These are phyloP conservation scores for Plasmodium chabaudi DNA, from an alignment of 169 alveolate species.

Conservation along the genomic window DNA sequence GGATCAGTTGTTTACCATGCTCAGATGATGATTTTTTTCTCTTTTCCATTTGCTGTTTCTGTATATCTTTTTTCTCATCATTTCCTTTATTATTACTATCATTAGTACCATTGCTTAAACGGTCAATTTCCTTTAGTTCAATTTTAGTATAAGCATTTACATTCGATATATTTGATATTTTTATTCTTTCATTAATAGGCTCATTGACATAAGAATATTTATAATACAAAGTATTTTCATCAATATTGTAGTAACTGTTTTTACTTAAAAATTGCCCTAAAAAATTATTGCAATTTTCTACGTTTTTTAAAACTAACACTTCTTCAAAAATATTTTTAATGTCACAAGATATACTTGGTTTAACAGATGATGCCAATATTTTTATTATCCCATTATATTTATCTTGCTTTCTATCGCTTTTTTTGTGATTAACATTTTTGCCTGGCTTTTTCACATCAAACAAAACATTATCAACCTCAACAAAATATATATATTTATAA, in stretches of 20 bases:
- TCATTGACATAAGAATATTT: constrained; percentile 56
- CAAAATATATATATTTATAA: constrained; percentile 57
- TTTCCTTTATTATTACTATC: constrained; percentile 7
- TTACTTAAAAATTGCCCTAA: constrained; percentile 33
- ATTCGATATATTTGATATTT: constrained; percentile 56
- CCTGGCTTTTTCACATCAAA: not conserved
- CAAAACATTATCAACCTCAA: constrained; percentile 35
- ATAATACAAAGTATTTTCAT: constrained; percentile 60
- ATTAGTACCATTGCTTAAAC: constrained; percentile 11
- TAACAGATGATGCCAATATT: constrained; percentile 66
- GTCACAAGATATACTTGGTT: constrained; percentile 59
- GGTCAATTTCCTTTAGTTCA: constrained; percentile 49
- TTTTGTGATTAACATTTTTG: not conserved
- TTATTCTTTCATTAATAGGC: constrained; percentile 60
- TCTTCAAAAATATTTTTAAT: constrained; percentile 70
- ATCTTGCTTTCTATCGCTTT: not conserved
- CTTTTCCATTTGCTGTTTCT: constrained; percentile 18
- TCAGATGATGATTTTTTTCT: not conserved
- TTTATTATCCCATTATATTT: constrained; percentile 26
- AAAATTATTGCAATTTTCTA: constrained; percentile 19
- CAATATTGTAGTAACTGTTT: constrained; percentile 59
- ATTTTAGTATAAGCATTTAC: constrained; percentile 40
- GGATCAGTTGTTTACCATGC: constrained; percentile 2
- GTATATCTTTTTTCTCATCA: constrained; percentile 8
- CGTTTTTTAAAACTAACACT: constrained; percentile 20